phyloP scores from a whole-genome alignment of 2,329 filamentous ascomycete genomes.

The Chrysoporthe austroafricana region DNA sequence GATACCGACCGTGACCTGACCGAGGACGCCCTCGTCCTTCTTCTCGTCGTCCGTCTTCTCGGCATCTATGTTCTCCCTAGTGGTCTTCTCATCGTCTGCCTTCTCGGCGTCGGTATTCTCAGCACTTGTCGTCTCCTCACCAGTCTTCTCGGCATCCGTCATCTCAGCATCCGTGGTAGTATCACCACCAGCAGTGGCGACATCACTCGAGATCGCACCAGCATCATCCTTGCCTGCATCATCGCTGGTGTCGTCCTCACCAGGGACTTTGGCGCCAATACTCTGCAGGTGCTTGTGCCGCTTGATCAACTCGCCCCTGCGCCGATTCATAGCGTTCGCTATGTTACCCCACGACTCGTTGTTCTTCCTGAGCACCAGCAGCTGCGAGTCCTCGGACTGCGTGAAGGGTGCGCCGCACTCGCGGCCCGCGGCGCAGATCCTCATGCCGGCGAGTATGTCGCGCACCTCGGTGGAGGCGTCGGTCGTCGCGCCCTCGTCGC shows the following conservation, averaged over 20 bases:
- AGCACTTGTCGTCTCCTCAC: conserved; percentile 11
- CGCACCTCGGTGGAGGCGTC: conserved; percentile 21
- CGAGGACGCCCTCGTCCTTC: conserved; percentile 12
- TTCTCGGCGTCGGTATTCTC: conserved; percentile 12
- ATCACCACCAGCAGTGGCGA: conserved; percentile 17
- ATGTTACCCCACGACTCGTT: conserved; percentile 28
- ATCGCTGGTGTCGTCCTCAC: background rate
- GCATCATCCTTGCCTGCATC: background rate
- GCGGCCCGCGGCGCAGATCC: conserved; percentile 23
- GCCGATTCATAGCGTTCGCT: conserved; percentile 13
- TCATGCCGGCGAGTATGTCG: conserved; percentile 18
- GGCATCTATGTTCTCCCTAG: background rate
- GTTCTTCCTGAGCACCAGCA: conserved; percentile 23
- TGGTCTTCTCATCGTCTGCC: conserved; percentile 8
- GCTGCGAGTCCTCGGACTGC: conserved; percentile 30
- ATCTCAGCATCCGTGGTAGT: conserved; percentile 13
- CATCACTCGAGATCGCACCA: conserved; percentile 7
- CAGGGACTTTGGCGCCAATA: conserved; percentile 6
- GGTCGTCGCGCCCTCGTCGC: background rate
- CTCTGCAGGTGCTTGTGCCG: conserved; percentile 14
- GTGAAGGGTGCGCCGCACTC: conserved; percentile 25
- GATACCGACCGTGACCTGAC: background rate
- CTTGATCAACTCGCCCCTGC: conserved; percentile 19
- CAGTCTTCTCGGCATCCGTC: conserved; percentile 15
- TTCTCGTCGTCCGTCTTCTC: conserved; percentile 13